Conservation (phyloP, 441 rosid species). For the Brassica hybrid region DNA sequence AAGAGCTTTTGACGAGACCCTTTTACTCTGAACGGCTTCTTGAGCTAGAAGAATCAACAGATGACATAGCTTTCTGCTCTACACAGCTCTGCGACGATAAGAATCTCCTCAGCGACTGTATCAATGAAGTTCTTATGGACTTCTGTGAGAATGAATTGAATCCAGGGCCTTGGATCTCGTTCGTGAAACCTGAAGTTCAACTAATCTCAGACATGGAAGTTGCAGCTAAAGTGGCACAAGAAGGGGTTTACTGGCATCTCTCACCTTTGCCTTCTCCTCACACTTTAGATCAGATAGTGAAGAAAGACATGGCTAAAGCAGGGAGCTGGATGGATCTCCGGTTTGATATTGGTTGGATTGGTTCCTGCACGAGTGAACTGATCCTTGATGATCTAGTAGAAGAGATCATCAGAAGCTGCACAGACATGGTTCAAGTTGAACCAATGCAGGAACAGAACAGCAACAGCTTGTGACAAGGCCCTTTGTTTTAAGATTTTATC, state of each 20-base stretch:
- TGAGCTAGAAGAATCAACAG: conserved; percentile 59
- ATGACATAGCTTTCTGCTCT: conserved; percentile 57
- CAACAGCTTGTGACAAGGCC: conserved; percentile 22
- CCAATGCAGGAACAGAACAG: conserved; percentile 17
- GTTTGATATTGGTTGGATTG: conserved; percentile 56
- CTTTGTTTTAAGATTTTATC: conserved; percentile 22
- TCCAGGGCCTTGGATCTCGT: conserved; percentile 67
- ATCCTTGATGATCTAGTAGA: conserved; percentile 78
- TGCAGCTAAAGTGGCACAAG: conserved; percentile 65
- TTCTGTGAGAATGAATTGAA: conserved; percentile 47
- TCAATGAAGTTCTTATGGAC: conserved; percentile 81
- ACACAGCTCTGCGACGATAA: conserved; percentile 63
- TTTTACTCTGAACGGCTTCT: conserved; percentile 73
- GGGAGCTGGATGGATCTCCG: conserved; percentile 86
- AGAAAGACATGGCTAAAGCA: conserved; percentile 75
- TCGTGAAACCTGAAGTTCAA: conserved; percentile 53
- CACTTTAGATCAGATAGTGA: conserved; percentile 77
- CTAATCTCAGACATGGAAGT: conserved; percentile 54
- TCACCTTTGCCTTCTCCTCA: conserved; percentile 60
- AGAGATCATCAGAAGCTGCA: conserved; percentile 52
- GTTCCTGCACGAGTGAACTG: conserved; percentile 60
- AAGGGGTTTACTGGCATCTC: conserved; percentile 78
- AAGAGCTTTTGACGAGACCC: conserved; percentile 62
- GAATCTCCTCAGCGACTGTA: conserved; percentile 71
- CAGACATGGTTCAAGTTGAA: conserved; percentile 35